These are phyloP conservation scores for Teratosphaeria pseudoeucalypti DNA, from an alignment of 2,329 filamentous ascomycete species.

Conservation along the genomic window DNA sequence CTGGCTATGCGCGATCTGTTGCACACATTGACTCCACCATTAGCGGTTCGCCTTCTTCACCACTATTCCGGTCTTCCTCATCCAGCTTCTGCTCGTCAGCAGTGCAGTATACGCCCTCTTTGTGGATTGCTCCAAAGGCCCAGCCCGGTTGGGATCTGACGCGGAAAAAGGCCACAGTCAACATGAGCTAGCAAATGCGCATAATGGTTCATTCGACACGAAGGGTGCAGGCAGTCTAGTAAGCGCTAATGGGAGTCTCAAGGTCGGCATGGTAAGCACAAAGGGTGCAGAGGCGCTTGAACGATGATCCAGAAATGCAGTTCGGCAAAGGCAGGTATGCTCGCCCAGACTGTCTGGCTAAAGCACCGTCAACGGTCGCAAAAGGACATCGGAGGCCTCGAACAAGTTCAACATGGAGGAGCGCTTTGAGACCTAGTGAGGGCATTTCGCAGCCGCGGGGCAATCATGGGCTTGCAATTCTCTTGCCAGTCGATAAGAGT, in stretches of 20 bases:
- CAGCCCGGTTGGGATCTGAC: slow-evolving; percentile 6
- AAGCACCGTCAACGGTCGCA: too few species aligned
- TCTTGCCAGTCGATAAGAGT: too few species aligned
- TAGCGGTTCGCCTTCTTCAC: slow-evolving; percentile 36
- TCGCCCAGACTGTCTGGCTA: too few species aligned
- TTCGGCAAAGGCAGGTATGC: neutral
- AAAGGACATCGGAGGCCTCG: neutral
- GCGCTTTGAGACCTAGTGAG: too few species aligned
- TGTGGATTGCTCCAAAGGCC: neutral
- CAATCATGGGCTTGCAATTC: too few species aligned
- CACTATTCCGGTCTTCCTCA: slow-evolving; percentile 31
- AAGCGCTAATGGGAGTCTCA: neutral
- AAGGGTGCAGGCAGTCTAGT: slow-evolving; percentile 9
- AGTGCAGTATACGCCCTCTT: slow-evolving; percentile 11
- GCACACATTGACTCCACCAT: neutral
- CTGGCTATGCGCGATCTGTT: neutral
- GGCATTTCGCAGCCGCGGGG: too few species aligned
- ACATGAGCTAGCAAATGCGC: slow-evolving; percentile 8
- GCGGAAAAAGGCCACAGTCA: slow-evolving; percentile 13
- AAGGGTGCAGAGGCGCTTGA: neutral
- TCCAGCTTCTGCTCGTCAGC: slow-evolving; percentile 24
- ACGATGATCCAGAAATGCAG: neutral
- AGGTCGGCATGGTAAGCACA: neutral
- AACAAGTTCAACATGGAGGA: too few species aligned
- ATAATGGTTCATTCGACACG: slow-evolving; percentile 9